Percentiles rank a stretch among this genome's conserved stretches.
Conservation (phyloP, 164 flowering plant species). For the Brasenia schreberi region DNA sequence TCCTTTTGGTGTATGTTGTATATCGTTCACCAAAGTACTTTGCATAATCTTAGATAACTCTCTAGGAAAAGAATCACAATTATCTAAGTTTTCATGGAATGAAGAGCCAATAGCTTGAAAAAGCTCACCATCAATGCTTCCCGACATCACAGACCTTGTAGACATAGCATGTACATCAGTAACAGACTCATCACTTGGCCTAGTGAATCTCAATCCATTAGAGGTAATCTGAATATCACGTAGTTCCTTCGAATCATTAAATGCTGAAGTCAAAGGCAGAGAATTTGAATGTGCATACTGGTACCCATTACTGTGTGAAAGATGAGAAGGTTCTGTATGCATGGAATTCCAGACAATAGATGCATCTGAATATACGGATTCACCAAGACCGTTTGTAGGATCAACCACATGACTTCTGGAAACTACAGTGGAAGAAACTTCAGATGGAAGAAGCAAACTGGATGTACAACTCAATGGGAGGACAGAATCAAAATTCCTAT, state of each 20-base stretch:
- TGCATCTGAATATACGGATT: slow-evolving; percentile 6
- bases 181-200: neutral
- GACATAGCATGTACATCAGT: neutral
- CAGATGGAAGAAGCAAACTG: neutral
- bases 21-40: neutral
- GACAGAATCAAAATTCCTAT: too few relatives aligned
- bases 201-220: neutral
- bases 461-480: too few relatives aligned
- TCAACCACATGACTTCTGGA: slow-evolving; percentile 10
- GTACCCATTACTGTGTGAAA: slow-evolving; percentile 7
- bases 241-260: slow-evolving; percentile 5
- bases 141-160: slow-evolving; percentile 8
- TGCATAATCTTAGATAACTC: neutral
- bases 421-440: neutral
- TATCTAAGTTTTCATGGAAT: slow-evolving; percentile 4
- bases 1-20: neutral
- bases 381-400: slow-evolving; percentile 6
- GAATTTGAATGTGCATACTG: slow-evolving; percentile 13
- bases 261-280: slow-evolving; percentile 7
- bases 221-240: neutral
- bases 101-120: slow-evolving; percentile 21
- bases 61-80: slow-evolving; percentile 8
- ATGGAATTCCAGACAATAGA: slow-evolving; percentile 8
- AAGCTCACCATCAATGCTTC: slow-evolving; percentile 17
- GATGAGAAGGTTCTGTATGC: slow-evolving; percentile 6